phyloP scores from a whole-genome alignment of 805 yeast genomes.

The Naumovozyma castellii region DNA sequence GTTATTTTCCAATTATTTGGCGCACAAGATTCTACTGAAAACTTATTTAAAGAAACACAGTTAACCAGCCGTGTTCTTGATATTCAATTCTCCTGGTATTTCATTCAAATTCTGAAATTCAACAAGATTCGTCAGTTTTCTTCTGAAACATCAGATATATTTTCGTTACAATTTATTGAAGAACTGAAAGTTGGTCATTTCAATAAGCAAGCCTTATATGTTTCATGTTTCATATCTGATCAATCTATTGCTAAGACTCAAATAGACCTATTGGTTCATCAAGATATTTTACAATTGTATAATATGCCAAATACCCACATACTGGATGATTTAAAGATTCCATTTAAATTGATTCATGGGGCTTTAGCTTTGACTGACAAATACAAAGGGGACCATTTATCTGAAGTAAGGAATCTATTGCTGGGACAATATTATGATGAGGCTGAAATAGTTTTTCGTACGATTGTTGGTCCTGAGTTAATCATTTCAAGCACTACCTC shows the following conservation, averaged over 20 bases:
- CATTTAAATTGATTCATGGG: slow-evolving; percentile 39
- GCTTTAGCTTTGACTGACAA: slow-evolving; percentile 53
- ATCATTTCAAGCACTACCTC: slow-evolving; percentile 27
- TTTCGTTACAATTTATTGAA: slow-evolving; percentile 39
- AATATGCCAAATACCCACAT: not conserved
- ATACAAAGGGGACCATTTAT: slow-evolving; percentile 40
- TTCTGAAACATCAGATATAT: slow-evolving; percentile 28
- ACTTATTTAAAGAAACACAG: slow-evolving; percentile 9
- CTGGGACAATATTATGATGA: slow-evolving; percentile 49
- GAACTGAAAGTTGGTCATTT: slow-evolving; percentile 40
- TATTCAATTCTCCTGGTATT: slow-evolving; percentile 42
- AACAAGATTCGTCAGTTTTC: slow-evolving; percentile 21
- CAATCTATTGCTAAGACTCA: slow-evolving; percentile 37
- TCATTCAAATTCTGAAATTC: slow-evolving; percentile 38
- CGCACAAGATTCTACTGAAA: slow-evolving; percentile 8
- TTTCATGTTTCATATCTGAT: slow-evolving; percentile 46
- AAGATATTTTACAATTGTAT: slow-evolving; percentile 25
- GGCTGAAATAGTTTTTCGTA: slow-evolving; percentile 53
- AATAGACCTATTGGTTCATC: slow-evolving; percentile 28
- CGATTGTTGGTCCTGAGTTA: slow-evolving; percentile 62
- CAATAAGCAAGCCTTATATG: slow-evolving; percentile 53
- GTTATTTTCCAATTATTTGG: slow-evolving; percentile 15
- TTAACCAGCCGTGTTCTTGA: slow-evolving; percentile 19
- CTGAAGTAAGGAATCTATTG: slow-evolving; percentile 52
- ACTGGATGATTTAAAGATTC: slow-evolving; percentile 35